Conservation (phyloP, 176 grass and related monocot species). For the Bromus sterilis region DNA sequence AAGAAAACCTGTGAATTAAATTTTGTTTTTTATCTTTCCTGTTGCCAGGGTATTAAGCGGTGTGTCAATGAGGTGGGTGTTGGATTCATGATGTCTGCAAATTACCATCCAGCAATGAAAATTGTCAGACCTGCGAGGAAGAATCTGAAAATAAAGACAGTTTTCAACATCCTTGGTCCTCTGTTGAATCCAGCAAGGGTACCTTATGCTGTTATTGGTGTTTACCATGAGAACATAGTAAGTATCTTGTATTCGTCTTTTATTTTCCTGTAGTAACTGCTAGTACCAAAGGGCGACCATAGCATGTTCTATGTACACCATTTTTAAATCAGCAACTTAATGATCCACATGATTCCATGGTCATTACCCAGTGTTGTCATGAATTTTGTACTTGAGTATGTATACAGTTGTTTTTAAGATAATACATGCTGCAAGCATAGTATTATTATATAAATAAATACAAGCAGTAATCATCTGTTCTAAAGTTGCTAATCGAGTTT, state of each 20-base stretch:
- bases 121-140: constrained; percentile 85
- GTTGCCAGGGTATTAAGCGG: constrained; percentile 58
- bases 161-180: constrained; percentile 95
- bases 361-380: not conserved
- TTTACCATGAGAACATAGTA: constrained; percentile 90
- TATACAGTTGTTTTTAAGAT: not conserved
- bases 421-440: not conserved
- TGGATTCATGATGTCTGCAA: constrained; percentile 98
- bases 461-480: not conserved
- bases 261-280: not conserved
- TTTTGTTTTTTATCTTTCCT: not conserved
- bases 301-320: not conserved
- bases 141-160: constrained; percentile 92
- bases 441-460: not conserved
- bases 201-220: constrained; percentile 90
- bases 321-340: not conserved
- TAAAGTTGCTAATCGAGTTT: not conserved
- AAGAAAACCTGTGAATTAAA: not conserved
- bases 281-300: not conserved
- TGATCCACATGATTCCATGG: not conserved
- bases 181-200: constrained; percentile 93
- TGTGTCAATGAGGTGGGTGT: constrained; percentile 82
- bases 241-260: constrained; percentile 27
- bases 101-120: constrained; percentile 98
- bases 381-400: not conserved